Percentiles rank a stretch among this genome's conserved stretches.
These are phyloP conservation scores for Fraxinus nigra DNA, from an alignment of 305 asterid species.

Conservation along the genomic window DNA sequence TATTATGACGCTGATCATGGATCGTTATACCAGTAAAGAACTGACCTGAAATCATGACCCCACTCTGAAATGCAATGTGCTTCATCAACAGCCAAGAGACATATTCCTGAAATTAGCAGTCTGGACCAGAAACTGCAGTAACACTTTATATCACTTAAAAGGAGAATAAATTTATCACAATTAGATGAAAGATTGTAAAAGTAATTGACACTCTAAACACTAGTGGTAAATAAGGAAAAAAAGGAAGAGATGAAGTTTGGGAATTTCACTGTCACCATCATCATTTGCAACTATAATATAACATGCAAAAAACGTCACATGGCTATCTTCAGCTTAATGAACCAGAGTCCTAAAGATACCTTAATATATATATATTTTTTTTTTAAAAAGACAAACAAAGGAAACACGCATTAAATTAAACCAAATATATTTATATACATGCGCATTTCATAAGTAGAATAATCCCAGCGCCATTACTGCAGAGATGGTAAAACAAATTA, in stretches of 20 bases:
- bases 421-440: not conserved
- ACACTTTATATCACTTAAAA: slow-evolving; percentile 9
- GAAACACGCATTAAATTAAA: not conserved
- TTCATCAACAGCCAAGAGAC: slow-evolving; percentile 94
- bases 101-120: slow-evolving; percentile 64
- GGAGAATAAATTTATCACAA: not conserved
- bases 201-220: not conserved
- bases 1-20: slow-evolving; percentile 2
- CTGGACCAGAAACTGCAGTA: slow-evolving; percentile 87
- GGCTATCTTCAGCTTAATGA: not conserved
- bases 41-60: slow-evolving; percentile 92
- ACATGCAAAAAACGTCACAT: not conserved
- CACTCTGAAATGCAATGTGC: slow-evolving; percentile 98
- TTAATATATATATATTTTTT: not conserved
- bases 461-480: not conserved
- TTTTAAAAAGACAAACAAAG: not conserved
- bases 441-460: slow-evolving; percentile 9
- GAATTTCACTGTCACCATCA: slow-evolving; percentile 9
- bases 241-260: not conserved
- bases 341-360: not conserved
- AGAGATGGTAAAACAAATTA: not conserved
- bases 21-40: not conserved
- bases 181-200: not conserved
- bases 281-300: not conserved
- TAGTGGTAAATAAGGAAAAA: not conserved